Evolutionary conservation across 106 monocot genomes (phyloP), one percentile per base, ranked within the genome.

Genomic region (Phalaenopsis aphrodite): DNA sequence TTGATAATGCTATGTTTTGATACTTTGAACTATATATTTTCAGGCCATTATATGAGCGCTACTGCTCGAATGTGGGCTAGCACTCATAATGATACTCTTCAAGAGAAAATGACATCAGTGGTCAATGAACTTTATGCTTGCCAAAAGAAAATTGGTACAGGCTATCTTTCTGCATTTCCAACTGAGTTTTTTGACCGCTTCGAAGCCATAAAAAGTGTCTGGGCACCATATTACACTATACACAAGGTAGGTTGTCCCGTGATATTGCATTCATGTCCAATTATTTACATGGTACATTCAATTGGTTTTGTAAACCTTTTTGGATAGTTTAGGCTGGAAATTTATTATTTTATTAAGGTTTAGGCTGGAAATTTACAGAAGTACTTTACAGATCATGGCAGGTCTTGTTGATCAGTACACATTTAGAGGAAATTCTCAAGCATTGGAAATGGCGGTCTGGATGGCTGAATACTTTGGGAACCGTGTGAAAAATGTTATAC

Each of bases 161-260:
- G 98, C 9, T 99, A 99, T 80, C 92, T 99, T 73, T 94, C 98
- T 67, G 94, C 98, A 30, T 99, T 94, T 82, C 94, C 98, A 46
- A 9, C 92, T 61, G 91, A 91, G 78, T 83, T 91, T 83, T 99
- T 99, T 77, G 98, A 99, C 48, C 90, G 92, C 16, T 88, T 93
- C 72, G 98, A 94, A 84, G 82, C 88, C 42, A 82, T 93, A 21
- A n/a, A 87, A 46, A 12, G 42, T 83, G 92, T 94, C 67, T 99
- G 98, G 98, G 98, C 98, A 39, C 98, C 98, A 36, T 99, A 99
- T 87, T 99, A 99, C 88, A 99, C 98, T 38, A 99, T 99, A 56
- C 98, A 99, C 85, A 99, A 94, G 94, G 98, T 99, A 87, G 18
- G 24, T 3, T 4, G 3, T 39, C 24, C 23, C 6, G 14, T 8